These are phyloP conservation scores for Sanghuangporus weigelae DNA, from an alignment of 1,284 basidiomycete species.

Conservation along the genomic window DNA sequence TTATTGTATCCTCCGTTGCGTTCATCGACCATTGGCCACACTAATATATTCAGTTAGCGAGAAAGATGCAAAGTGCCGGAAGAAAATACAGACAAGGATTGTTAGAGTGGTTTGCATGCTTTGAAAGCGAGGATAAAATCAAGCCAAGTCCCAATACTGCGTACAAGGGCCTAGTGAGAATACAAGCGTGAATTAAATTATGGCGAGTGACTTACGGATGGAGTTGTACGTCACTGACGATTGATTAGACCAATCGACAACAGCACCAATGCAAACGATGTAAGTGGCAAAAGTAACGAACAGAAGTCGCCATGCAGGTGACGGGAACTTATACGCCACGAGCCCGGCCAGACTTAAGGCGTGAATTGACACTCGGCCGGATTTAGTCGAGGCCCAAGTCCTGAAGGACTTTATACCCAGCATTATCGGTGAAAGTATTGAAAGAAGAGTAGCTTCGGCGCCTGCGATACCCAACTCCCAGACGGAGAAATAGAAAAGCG, in stretches of 20 bases:
- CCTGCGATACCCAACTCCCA: slow-evolving; percentile 85
- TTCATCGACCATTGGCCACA: slow-evolving; percentile 77
- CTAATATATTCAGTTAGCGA: slow-evolving; percentile 30
- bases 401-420: slow-evolving; percentile 44
- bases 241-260: slow-evolving; percentile 49
- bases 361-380: slow-evolving; percentile 45
- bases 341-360: slow-evolving; percentile 54
- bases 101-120: slow-evolving; percentile 75
- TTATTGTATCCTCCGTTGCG: slow-evolving; percentile 71
- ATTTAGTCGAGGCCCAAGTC: slow-evolving; percentile 39
- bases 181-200: background rate
- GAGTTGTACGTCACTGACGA: slow-evolving; percentile 42
- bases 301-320: slow-evolving; percentile 52
- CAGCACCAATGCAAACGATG: slow-evolving; percentile 45
- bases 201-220: slow-evolving; percentile 41
- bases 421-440: slow-evolving; percentile 62
- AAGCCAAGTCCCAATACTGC: slow-evolving; percentile 66
- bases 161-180: background rate
- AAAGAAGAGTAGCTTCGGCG: slow-evolving; percentile 65
- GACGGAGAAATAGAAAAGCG: slow-evolving; percentile 89
- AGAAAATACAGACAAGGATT: slow-evolving; percentile 57
- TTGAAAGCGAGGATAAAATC: slow-evolving; percentile 65
- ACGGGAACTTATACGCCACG: slow-evolving; percentile 51
- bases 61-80: background rate
- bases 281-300: slow-evolving; percentile 53